Conservation (phyloP, 306 rosid species). For the Quercus aquifolioides region DNA sequence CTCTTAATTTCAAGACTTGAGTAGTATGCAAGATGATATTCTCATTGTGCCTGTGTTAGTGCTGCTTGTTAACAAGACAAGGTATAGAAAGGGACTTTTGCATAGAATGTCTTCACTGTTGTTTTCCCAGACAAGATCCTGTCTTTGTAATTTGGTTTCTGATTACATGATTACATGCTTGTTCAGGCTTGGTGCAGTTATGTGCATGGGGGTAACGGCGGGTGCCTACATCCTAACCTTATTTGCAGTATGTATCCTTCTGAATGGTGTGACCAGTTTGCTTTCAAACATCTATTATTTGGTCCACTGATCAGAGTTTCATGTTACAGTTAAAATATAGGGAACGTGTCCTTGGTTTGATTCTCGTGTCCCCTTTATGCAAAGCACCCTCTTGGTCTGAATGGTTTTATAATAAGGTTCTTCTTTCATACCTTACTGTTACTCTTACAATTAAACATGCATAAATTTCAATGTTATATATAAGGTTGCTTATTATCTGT, state of each 20-base stretch:
- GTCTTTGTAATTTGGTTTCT: constrained; percentile 18
- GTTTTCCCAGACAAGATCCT: constrained; percentile 12
- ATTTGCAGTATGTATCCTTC: constrained; percentile 68
- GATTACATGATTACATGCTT: constrained; percentile 22
- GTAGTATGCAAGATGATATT: background rate
- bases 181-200: constrained; percentile 87
- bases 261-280: background rate
- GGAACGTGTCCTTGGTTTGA: constrained; percentile 87
- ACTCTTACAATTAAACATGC: constrained; percentile 2
- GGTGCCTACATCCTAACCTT: constrained; percentile 86
- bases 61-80: background rate
- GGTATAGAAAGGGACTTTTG: background rate
- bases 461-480: constrained; percentile 3
- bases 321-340: constrained; percentile 67
- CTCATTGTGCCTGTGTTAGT: background rate
- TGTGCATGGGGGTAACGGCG: constrained; percentile 97
- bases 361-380: constrained; percentile 90
- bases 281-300: background rate
- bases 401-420: constrained; percentile 90
- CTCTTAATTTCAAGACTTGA: background rate
- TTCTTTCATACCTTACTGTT: constrained; percentile 7
- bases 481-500: constrained; percentile 23
- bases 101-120: background rate
- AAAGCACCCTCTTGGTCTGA: constrained; percentile 90
- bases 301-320: constrained; percentile 14